Conservation (phyloP, 2,329 filamentous ascomycete species). For the Aspergillus quadricinctus region DNA sequence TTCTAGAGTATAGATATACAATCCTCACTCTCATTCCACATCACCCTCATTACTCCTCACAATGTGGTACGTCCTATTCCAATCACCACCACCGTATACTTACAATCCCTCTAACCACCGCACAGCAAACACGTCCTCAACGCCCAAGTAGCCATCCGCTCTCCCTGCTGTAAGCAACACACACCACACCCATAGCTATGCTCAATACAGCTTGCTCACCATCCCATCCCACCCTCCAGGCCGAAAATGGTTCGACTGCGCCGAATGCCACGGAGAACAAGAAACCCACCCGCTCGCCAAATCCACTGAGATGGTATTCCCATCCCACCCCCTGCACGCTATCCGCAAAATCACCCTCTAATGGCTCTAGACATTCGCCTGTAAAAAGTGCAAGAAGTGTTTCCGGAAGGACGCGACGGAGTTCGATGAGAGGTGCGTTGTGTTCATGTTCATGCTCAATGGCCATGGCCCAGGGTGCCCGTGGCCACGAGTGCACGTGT, state of each 20-base stretch:
- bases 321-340: neutral
- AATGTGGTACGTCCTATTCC: neutral
- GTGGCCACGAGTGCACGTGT: too few species aligned
- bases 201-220: conserved; percentile 1
- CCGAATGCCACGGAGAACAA: conserved; percentile 83
- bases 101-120: conserved; percentile 12
- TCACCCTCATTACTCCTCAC: neutral
- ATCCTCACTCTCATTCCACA: too few species aligned
- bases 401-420: conserved; percentile 91
- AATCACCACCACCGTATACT: neutral
- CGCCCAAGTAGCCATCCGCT: conserved; percentile 93
- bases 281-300: conserved; percentile 74
- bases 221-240: conserved; percentile 46
- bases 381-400: conserved; percentile 98
- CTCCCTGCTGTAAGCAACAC: conserved; percentile 74
- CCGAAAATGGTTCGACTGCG: conserved; percentile 98
- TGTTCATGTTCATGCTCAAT: neutral
- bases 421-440: conserved; percentile 71
- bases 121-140: conserved; percentile 94
- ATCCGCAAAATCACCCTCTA: neutral
- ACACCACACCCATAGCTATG: neutral
- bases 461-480: neutral
- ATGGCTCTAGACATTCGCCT: conserved; percentile 63
- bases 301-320: conserved; percentile 69
- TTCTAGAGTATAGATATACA: neutral